phyloP scores from a whole-genome alignment of 2,329 filamentous ascomycete species.

The Talaromyces sp. region DNA sequence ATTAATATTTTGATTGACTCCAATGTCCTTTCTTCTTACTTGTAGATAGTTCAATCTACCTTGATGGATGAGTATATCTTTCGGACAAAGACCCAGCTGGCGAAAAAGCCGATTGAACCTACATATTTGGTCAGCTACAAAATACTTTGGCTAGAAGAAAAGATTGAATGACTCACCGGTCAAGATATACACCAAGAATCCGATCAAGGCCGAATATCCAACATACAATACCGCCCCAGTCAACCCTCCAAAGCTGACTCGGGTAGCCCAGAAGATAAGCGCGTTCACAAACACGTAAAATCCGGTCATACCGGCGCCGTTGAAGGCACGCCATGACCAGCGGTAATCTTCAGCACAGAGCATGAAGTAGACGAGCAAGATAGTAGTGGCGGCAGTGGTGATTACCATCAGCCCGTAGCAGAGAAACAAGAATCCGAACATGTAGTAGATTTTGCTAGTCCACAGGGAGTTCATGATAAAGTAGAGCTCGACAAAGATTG shows the following conservation, averaged over 20 bases:
- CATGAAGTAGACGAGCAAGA: slow-evolving; percentile 93
- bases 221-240: slow-evolving; percentile 88
- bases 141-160: neutral
- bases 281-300: slow-evolving; percentile 90
- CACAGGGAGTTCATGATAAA: slow-evolving; percentile 99
- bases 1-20: neutral
- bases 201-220: slow-evolving; percentile 85
- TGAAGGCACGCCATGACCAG: slow-evolving; percentile 97
- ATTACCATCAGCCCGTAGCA: slow-evolving; percentile 98
- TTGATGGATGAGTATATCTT: slow-evolving; percentile 98
- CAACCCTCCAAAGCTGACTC: slow-evolving; percentile 78
- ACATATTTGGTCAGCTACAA: neutral
- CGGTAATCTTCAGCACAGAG: slow-evolving; percentile 96
- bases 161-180: slow-evolving; percentile 65
- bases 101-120: slow-evolving; percentile 95
- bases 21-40: neutral
- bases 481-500: slow-evolving; percentile 97
- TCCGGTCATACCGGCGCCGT: slow-evolving; percentile 84
- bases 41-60: slow-evolving; percentile 65
- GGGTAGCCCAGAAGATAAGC: slow-evolving; percentile 84
- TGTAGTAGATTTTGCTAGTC: slow-evolving; percentile 99
- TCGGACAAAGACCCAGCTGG: slow-evolving; percentile 89
- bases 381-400: slow-evolving; percentile 85
- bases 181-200: slow-evolving; percentile 87
- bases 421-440: slow-evolving; percentile 98